Evolutionary conservation across 2,329 filamentous ascomycete species (phyloP).

Genomic region (Curvularia sp.): DNA sequence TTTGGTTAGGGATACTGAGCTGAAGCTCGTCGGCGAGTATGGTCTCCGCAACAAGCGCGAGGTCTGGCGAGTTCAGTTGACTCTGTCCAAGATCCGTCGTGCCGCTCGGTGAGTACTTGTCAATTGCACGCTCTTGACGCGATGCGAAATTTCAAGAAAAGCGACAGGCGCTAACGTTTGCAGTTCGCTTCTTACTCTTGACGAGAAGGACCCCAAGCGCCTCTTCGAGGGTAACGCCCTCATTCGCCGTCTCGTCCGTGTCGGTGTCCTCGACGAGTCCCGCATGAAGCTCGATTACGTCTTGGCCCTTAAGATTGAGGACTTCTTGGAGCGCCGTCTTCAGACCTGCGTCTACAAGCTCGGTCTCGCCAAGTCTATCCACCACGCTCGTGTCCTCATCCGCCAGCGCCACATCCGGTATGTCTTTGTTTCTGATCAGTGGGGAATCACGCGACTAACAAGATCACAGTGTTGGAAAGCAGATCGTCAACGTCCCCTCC

Average conservation of each 20-base stretch:
- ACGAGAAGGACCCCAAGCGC: conserved; percentile 99
- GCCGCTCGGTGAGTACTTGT: conserved; percentile 83
- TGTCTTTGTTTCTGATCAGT: conserved; percentile 23
- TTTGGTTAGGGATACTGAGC: conserved; percentile 87
- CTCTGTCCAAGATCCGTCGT: conserved; percentile 99
- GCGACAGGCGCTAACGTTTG: conserved; percentile 23
- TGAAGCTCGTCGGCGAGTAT: conserved; percentile 99
- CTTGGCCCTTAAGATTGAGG: conserved; percentile 97
- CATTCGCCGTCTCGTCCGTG: conserved; percentile 99
- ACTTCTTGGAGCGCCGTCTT: conserved; percentile 99
- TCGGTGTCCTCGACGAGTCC: conserved; percentile 99
- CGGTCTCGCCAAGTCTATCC: conserved; percentile 99
- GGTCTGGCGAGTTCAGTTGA: conserved; percentile 99
- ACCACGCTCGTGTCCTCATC: conserved; percentile 99
- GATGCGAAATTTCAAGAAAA: conserved; percentile 15
- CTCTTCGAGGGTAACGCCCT: conserved; percentile 99
- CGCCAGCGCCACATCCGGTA: conserved; percentile 97
- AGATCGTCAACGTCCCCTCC: conserved; percentile 99
- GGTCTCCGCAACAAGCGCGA: conserved; percentile 99
- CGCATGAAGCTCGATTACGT: conserved; percentile 99
- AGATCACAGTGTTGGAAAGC: conserved; percentile 86
- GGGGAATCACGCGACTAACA: conserved; percentile 23
- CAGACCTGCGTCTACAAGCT: conserved; percentile 99
- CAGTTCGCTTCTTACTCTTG: conserved; percentile 99
- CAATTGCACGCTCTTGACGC: conserved; percentile 19